Evolutionary conservation across 1,284 basidiomycete genomes (phyloP), one percentile per base, ranked within the genome.

Genomic region (Golubevia pallescens): DNA sequence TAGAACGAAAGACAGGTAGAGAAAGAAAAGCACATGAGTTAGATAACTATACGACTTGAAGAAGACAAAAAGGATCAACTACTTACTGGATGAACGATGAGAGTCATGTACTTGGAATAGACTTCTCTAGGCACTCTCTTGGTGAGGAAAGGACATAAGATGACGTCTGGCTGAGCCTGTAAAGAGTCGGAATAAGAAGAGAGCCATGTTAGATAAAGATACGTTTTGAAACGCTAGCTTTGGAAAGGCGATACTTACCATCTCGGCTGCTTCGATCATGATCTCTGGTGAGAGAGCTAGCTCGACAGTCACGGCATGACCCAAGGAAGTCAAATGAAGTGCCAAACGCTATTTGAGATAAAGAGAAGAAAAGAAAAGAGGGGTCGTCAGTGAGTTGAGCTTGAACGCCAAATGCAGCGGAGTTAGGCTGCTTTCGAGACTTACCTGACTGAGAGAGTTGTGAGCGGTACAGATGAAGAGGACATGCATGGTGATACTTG

Each of bases 141-240:
- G 2, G 87, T 87, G 67, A 88, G 74, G 72, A 87, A 88, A 0
- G 87, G 87, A 67, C 87, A 87, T 48, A 88, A 65, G 60, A 88
- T 78, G 10, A 88, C 67, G 68, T 87, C 86, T 14, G 87, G 86
- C 23, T 84, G 65, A 13, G 76, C 68, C 23, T 28, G 28, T 28
- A 28, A n/a, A n/a, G 28, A 28, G 28, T 28, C 28, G 28, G 2
- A 28, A 28, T 28, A 28, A 28, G 28, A 28, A 28, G 28, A 28
- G 28, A 28, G 28, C 28, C 28, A 28, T 28, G 28, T 28, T 28
- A 28, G 28, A 28, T 28, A 28, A 28, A 28, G 28, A 28, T 28
- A 28, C 28, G 28, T 6, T 28, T 28, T 28, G 28, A 28, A 28
- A 28, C 28, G 28, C 28, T 28, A 28, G 28, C 28, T 28, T 28